Evolutionary conservation across 1,284 basidiomycete species (phyloP).

Genomic region (Exobasidium rhododendri): DNA sequence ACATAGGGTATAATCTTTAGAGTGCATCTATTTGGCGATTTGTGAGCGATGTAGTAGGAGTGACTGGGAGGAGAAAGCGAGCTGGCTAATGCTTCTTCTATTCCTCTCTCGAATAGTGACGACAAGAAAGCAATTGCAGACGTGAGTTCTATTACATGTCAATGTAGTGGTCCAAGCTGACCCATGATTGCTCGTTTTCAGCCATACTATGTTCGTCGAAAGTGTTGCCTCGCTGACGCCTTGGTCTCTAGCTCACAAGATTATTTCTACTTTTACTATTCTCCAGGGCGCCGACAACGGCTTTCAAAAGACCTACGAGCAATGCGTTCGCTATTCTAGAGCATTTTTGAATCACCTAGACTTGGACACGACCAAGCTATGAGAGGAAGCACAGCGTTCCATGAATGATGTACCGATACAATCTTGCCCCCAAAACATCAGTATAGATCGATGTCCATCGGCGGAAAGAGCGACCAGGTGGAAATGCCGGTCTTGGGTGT

Average conservation of each 20-base stretch:
- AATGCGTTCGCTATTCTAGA: constrained; percentile 55
- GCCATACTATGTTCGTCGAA: constrained; percentile 7
- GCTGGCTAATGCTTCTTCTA: background rate
- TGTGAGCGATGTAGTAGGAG: constrained; percentile 20
- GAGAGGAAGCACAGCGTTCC: too few relatives aligned
- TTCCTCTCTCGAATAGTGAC: constrained; percentile 16
- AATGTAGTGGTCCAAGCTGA: background rate
- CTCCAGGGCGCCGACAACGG: constrained; percentile 57
- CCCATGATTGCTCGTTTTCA: too few relatives aligned
- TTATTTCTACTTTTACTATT: constrained; percentile 24
- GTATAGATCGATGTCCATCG: too few relatives aligned
- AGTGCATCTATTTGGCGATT: constrained; percentile 40
- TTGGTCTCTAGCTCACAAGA: background rate
- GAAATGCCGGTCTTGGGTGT: too few relatives aligned
- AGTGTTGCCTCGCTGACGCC: background rate
- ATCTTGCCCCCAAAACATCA: too few relatives aligned
- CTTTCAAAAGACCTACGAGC: constrained; percentile 57
- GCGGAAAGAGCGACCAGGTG: too few relatives aligned
- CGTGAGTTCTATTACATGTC: background rate
- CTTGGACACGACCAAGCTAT: background rate
- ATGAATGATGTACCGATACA: too few relatives aligned
- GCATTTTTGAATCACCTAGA: constrained; percentile 33
- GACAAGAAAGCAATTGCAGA: constrained; percentile 31
- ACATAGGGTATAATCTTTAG: background rate
- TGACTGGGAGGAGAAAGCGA: constrained; percentile 7